Percentiles rank a stretch among this genome's conserved stretches.
Evolutionary conservation across 179 eudicot genomes (phyloP).

Genomic region (Carnegiea gigantea): DNA sequence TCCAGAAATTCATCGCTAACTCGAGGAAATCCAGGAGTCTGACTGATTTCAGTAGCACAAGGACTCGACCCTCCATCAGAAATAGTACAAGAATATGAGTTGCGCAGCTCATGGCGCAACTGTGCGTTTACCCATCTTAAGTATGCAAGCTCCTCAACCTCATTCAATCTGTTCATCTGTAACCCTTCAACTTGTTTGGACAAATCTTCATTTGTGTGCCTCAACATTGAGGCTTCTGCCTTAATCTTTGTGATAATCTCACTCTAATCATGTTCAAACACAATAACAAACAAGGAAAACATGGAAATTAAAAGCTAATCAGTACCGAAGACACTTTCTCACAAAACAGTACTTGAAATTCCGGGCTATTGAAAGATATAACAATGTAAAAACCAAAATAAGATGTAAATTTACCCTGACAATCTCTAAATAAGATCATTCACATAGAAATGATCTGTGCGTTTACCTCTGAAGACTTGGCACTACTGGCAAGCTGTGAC

Average conservation of each 20-base stretch:
- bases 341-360: not conserved
- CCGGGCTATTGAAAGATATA: not conserved
- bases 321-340: not conserved
- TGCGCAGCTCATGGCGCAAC: constrained; percentile 60
- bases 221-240: constrained; percentile 64
- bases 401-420: not conserved
- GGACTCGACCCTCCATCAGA: constrained; percentile 40
- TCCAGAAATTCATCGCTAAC: constrained; percentile 37
- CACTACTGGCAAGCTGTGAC: constrained; percentile 36
- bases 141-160: constrained; percentile 86
- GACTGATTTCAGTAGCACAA: constrained; percentile 25
- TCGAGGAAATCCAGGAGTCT: constrained; percentile 27
- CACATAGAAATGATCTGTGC: too few species aligned
- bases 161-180: constrained; percentile 72
- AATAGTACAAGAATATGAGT: constrained; percentile 24
- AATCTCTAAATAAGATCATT: too few species aligned
- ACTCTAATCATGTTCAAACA: constrained; percentile 31
- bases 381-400: not conserved
- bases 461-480: constrained; percentile 51
- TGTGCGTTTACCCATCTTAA: constrained; percentile 80
- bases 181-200: constrained; percentile 85
- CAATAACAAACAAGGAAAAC: constrained; percentile 1
- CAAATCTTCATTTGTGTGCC: constrained; percentile 65
- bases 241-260: constrained; percentile 52
- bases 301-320: not conserved